phyloP scores from a whole-genome alignment of 2,329 filamentous ascomycete genomes.

The Trichophyton rubrum region DNA sequence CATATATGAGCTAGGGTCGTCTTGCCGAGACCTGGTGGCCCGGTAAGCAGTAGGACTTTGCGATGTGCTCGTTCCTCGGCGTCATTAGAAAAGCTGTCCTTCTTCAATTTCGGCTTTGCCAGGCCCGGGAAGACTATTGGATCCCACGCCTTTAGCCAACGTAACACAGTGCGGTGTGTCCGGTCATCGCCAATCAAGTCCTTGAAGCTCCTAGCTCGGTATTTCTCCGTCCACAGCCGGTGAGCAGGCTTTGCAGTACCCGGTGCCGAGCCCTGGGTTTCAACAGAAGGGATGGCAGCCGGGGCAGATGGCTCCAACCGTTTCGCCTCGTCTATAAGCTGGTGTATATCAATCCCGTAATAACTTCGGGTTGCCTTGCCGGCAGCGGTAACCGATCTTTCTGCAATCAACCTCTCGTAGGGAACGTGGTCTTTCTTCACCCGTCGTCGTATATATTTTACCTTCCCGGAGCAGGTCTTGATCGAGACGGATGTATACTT shows the following conservation, averaged over 20 bases:
- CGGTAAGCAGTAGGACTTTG: constrained; percentile 82
- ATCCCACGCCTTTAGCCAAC: constrained; percentile 94
- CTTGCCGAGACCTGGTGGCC: constrained; percentile 86
- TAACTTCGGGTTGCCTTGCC: constrained; percentile 53
- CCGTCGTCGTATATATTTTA: constrained; percentile 33
- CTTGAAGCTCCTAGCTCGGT: constrained; percentile 79
- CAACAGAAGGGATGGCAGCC: constrained; percentile 23
- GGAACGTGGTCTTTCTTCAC: constrained; percentile 26
- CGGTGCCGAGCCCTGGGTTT: constrained; percentile 14
- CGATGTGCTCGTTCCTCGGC: constrained; percentile 62
- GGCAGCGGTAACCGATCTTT: constrained; percentile 38
- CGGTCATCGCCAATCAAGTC: constrained; percentile 90
- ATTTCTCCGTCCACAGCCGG: constrained; percentile 88
- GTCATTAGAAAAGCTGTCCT: constrained; percentile 30
- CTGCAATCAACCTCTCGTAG: constrained; percentile 44
- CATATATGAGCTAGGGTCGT: constrained; percentile 95
- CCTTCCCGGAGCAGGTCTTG: constrained; percentile 39
- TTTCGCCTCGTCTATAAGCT: constrained; percentile 59
- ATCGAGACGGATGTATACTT: constrained; percentile 20
- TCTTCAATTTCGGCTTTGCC: constrained; percentile 44
- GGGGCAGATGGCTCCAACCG: constrained; percentile 41
- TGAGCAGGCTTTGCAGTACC: constrained; percentile 17
- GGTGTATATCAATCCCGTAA: constrained; percentile 87
- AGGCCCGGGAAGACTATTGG: constrained; percentile 76
- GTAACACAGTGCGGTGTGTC: constrained; percentile 77